A percentile compares a stretch with the other conserved stretches of the same genome.
These are phyloP conservation scores for Candolleomyces aberdarensis DNA, from an alignment of 768 basidiomycete species.

Conservation along the genomic window DNA sequence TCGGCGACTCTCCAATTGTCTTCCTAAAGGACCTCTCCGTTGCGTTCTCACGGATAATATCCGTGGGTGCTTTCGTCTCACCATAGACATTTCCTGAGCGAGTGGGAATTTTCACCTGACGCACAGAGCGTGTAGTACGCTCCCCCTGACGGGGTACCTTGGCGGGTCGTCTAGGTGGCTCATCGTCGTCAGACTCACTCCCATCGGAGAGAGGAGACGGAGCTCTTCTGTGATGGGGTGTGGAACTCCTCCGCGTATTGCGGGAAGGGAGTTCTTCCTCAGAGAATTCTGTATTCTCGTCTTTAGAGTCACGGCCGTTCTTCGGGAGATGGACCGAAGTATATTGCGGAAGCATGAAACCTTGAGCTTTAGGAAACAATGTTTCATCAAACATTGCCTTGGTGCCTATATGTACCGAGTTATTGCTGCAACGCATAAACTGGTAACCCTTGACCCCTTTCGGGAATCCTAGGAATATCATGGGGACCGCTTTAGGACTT, in stretches of 20 bases:
- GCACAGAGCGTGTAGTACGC: neutral
- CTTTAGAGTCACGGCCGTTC: too few relatives aligned
- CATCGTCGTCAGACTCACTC: too few relatives aligned
- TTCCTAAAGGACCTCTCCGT: neutral
- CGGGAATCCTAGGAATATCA: slow-evolving; percentile 18
- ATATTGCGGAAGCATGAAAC: too few relatives aligned
- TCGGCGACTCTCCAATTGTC: neutral
- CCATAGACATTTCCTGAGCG: neutral
- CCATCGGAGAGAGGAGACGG: too few relatives aligned
- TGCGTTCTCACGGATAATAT: neutral
- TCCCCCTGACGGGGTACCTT: neutral
- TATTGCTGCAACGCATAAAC: neutral
- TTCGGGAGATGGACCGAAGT: too few relatives aligned
- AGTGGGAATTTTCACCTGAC: neutral
- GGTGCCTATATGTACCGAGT: neutral
- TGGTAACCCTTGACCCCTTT: neutral
- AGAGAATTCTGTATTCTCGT: too few relatives aligned
- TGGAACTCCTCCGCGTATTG: too few relatives aligned
- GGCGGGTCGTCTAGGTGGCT: too few relatives aligned
- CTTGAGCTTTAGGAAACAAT: too few relatives aligned
- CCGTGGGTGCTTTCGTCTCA: neutral
- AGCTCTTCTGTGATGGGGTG: too few relatives aligned
- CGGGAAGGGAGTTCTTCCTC: too few relatives aligned
- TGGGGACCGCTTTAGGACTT: slow-evolving; percentile 15
- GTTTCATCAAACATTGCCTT: slow-evolving; percentile 1